Evolutionary conservation across 306 rosid genomes (phyloP).

Genomic region (Acmispon strigosus): DNA sequence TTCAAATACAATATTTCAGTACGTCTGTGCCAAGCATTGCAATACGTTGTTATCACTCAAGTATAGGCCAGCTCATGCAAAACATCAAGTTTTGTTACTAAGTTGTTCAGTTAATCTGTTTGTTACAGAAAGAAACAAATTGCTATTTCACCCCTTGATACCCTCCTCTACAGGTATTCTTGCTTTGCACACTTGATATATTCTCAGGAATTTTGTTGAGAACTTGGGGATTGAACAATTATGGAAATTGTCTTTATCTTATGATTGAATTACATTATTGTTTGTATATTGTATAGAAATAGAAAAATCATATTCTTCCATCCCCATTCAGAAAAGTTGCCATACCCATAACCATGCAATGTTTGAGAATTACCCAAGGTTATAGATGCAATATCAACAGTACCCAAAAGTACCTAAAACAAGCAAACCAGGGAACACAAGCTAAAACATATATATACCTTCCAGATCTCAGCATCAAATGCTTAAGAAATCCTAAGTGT

Average conservation of each 20-base stretch:
- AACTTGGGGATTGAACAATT: background rate
- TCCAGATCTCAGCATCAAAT: constrained; percentile 90
- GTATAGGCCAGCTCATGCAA: background rate
- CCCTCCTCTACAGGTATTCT: background rate
- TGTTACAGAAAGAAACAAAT: background rate
- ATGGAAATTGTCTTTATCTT: background rate
- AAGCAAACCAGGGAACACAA: background rate
- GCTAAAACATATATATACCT: constrained; percentile 46
- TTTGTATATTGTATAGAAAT: background rate
- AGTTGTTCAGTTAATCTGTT: background rate
- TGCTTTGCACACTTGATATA: background rate
- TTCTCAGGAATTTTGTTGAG: background rate
- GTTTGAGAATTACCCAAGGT: background rate
- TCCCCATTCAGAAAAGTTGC: background rate
- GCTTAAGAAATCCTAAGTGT: constrained; percentile 88
- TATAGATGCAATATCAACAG: constrained; percentile 3
- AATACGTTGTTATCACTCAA: background rate
- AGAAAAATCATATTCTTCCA: background rate
- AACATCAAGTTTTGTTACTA: background rate
- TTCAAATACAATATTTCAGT: background rate
- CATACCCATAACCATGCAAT: background rate
- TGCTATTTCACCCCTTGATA: background rate
- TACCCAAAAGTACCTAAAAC: background rate
- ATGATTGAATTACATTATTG: background rate
- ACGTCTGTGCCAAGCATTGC: background rate